phyloP scores from a whole-genome alignment of 192 early-diverging fungal genomes.

The Rhizophagus clarus region DNA sequence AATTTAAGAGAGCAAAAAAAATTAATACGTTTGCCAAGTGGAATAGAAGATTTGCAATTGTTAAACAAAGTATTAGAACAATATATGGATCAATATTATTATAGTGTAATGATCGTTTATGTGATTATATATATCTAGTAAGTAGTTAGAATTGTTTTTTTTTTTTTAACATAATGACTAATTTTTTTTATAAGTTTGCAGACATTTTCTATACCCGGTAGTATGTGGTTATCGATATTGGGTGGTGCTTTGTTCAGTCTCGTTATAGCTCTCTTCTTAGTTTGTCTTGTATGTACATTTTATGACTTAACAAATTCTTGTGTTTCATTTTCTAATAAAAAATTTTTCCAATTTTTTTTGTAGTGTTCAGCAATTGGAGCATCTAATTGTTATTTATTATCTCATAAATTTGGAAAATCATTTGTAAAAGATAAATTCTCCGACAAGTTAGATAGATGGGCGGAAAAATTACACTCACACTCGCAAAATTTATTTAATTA shows the following conservation, averaged over 20 bases:
- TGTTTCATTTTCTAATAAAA: background rate
- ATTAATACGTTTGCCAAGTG: constrained; percentile 50
- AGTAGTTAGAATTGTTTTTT: constrained; percentile 28
- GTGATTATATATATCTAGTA: constrained; percentile 58
- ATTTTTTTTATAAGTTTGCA: constrained; percentile 46
- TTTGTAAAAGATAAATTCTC: constrained; percentile 49
- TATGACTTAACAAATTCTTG: background rate
- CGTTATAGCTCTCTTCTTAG: constrained; percentile 50
- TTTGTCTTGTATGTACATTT: constrained; percentile 48
- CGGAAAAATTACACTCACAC: constrained; percentile 37
- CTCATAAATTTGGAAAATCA: constrained; percentile 49
- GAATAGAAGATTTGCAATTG: constrained; percentile 50
- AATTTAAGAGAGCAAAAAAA: constrained; percentile 48
- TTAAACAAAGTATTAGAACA: constrained; percentile 49
- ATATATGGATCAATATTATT: constrained; percentile 57
- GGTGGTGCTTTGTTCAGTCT: constrained; percentile 60
- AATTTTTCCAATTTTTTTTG: background rate
- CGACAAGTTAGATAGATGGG: background rate
- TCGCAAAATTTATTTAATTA: constrained; percentile 60
- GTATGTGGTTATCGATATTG: constrained; percentile 64
- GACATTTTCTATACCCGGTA: constrained; percentile 63
- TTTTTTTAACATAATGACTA: background rate
- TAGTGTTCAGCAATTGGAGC: constrained; percentile 59
- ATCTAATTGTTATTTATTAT: constrained; percentile 54
- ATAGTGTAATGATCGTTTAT: constrained; percentile 51